A percentile compares a stretch with the other conserved stretches of the same genome.
Conservation (phyloP, 306 rosid genomes). For the Quercus suber region DNA sequence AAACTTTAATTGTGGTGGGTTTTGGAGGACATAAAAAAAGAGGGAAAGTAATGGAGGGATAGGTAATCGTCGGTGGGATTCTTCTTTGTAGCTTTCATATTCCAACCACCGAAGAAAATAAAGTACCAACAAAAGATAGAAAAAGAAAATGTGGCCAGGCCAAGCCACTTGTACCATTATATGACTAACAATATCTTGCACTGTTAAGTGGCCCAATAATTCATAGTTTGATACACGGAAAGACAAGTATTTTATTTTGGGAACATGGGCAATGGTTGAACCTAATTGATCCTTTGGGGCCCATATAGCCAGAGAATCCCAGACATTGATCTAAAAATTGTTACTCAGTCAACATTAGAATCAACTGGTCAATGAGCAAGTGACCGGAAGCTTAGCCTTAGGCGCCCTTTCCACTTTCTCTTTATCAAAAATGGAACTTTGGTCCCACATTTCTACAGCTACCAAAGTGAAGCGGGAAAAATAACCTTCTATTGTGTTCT, state of each 20-base stretch:
- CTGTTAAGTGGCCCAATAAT: not conserved
- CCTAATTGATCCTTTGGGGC: conserved; percentile 4
- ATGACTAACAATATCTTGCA: not conserved
- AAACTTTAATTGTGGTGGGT: not conserved
- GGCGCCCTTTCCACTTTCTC: conserved; percentile 23
- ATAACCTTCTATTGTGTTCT: not conserved
- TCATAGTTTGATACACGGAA: not conserved
- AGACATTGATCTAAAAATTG: not conserved
- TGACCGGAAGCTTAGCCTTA: not conserved
- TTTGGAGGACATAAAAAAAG: conserved; percentile 5
- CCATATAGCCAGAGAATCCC: conserved; percentile 21
- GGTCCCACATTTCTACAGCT: conserved; percentile 1
- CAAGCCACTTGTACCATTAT: not conserved
- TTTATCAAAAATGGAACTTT: conserved; percentile 14
- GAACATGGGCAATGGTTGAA: not conserved
- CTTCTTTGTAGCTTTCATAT: conserved; percentile 31
- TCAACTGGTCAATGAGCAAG: conserved; percentile 1
- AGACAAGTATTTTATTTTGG: not conserved
- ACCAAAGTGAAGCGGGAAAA: not conserved
- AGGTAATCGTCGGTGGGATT: conserved; percentile 41
- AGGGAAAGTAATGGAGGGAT: not conserved
- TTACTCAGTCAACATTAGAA: conserved; percentile 10
- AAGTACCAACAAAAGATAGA: not conserved
- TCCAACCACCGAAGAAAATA: not conserved
- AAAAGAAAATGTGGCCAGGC: conserved; percentile 16